Evolutionary conservation across 345 rosid genomes (phyloP).

Genomic region (Turritis glabra): DNA sequence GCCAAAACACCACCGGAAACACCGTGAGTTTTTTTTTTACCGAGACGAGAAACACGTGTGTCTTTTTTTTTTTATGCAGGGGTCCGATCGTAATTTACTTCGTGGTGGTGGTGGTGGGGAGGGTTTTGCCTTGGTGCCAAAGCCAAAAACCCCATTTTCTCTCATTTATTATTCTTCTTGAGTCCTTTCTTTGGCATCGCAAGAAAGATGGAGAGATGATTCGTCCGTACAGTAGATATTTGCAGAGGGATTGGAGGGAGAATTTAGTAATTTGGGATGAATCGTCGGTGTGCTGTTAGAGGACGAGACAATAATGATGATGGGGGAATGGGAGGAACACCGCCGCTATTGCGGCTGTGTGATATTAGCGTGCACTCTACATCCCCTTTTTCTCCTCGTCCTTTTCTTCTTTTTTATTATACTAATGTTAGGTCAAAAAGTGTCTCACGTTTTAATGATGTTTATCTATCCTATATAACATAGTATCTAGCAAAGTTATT

Average conservation of each 20-base stretch:
- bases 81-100: slow-evolving; percentile 48
- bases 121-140: slow-evolving; percentile 20
- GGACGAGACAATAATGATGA: slow-evolving; percentile 18
- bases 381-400: slow-evolving; percentile 17
- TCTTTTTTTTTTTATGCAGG: slow-evolving; percentile 17
- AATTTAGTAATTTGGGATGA: slow-evolving; percentile 15
- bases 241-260: slow-evolving; percentile 24
- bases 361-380: slow-evolving; percentile 67
- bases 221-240: slow-evolving; percentile 45
- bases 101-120: slow-evolving; percentile 8
- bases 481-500: neutral
- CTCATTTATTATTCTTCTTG: neutral
- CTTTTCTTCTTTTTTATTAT: slow-evolving; percentile 13
- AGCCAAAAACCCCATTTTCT: neutral
- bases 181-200: neutral
- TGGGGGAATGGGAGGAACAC: slow-evolving; percentile 4
- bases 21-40: slow-evolving; percentile 68
- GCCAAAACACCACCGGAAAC: slow-evolving; percentile 64
- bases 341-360: slow-evolving; percentile 84
- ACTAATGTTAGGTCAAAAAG: slow-evolving; percentile 36
- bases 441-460: slow-evolving; percentile 30
- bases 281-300: slow-evolving; percentile 33
- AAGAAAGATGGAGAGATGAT: neutral
- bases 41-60: slow-evolving; percentile 33
- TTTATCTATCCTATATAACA: neutral